Evolutionary conservation across 2,329 filamentous ascomycete genomes (phyloP).

Genomic region (Cladobotryum mycophilum): DNA sequence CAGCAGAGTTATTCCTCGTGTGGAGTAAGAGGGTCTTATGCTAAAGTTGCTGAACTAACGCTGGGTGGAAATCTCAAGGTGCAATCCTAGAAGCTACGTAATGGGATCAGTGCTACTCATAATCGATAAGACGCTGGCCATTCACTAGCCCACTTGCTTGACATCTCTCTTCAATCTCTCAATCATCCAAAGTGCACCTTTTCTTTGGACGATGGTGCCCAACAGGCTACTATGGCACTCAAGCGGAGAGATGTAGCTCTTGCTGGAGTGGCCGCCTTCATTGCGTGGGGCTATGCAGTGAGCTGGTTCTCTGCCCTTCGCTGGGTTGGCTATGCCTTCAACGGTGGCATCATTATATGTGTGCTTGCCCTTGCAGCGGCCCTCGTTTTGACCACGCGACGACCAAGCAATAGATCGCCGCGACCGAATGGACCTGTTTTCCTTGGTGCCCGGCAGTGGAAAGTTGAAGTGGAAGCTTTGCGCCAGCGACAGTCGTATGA

Average conservation of each 20-base stretch:
- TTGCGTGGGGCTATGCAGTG: constrained; percentile 82
- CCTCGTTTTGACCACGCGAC: constrained; percentile 49
- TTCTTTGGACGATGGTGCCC: constrained; percentile 26
- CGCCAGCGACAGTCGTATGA: constrained; percentile 61
- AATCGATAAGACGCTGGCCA: neutral
- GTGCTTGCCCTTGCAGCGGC: constrained; percentile 49
- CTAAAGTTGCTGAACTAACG: no score
- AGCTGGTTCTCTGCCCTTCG: constrained; percentile 78
- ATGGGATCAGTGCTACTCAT: neutral
- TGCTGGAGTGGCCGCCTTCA: constrained; percentile 62
- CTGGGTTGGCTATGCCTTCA: constrained; percentile 79
- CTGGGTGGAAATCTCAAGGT: neutral
- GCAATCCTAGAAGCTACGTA: neutral
- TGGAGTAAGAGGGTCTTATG: no score
- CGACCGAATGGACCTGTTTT: constrained; percentile 51
- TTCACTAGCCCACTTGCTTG: neutral
- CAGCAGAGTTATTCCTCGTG: no score
- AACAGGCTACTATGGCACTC: constrained; percentile 53
- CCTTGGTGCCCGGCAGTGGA: constrained; percentile 58
- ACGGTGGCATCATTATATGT: constrained; percentile 57
- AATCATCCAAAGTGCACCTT: neutral
- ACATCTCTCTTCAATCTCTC: neutral
- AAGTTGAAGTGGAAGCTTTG: constrained; percentile 60
- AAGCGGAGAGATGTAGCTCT: constrained; percentile 66
- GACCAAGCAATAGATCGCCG: constrained; percentile 34